Percentiles rank a stretch among this genome's conserved stretches.
phyloP scores from a whole-genome alignment of 139 green algal species.

The Gonium pectorale region DNA sequence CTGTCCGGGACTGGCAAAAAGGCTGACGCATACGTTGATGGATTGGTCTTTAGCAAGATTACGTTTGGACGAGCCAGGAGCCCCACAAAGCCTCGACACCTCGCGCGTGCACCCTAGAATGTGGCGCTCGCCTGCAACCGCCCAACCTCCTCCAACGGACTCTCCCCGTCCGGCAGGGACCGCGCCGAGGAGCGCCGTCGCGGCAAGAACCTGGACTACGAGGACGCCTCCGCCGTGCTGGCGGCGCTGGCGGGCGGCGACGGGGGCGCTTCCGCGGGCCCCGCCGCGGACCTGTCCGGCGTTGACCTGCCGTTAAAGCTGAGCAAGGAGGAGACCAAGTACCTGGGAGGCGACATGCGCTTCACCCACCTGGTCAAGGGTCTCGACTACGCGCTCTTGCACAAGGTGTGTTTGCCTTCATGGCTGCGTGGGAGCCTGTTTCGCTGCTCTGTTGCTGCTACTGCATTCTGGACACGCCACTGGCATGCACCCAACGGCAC shows the following conservation, averaged over 20 bases:
- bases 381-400: slow-evolving; percentile 93
- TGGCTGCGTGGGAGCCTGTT: too few species aligned
- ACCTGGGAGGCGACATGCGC: slow-evolving; percentile 91
- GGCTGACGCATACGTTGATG: too few species aligned
- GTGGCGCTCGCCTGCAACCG: too few species aligned
- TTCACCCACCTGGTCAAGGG: slow-evolving; percentile 96
- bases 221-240: slow-evolving; percentile 57
- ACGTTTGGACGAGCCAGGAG: too few species aligned
- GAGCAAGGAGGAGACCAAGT: slow-evolving; percentile 88
- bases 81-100: too few species aligned
- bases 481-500: too few species aligned
- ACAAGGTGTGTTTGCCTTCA: slow-evolving; percentile 87
- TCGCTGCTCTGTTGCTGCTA: too few species aligned
- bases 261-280: background rate
- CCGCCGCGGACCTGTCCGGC: background rate
- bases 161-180: slow-evolving; percentile 63
- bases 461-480: too few species aligned
- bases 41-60: too few species aligned
- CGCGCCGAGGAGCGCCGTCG: slow-evolving; percentile 82
- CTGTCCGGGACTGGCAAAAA: too few species aligned
- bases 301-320: slow-evolving; percentile 56
- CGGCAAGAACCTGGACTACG: slow-evolving; percentile 73
- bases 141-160: too few species aligned
- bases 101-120: too few species aligned
- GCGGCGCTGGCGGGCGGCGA: slow-evolving; percentile 3